Conservation (phyloP, 495 filamentous ascomycete genomes). For the Hypoxylon lienhwacheense region DNA sequence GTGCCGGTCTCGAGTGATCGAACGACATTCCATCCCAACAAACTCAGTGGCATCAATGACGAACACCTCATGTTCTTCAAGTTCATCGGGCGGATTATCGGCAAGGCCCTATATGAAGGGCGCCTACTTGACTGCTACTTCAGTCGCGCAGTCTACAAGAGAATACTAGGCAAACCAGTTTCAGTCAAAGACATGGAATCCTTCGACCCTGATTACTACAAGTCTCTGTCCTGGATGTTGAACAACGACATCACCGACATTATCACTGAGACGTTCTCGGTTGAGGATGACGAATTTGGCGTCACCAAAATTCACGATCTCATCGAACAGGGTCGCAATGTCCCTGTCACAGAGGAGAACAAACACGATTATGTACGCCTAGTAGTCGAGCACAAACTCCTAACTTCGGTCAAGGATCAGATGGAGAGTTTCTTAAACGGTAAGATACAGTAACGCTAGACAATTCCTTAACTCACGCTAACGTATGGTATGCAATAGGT, state of each 20-base stretch:
- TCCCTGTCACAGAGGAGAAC: conserved; percentile 95
- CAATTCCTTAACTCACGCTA: conserved; percentile 22
- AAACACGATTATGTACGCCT: conserved; percentile 96
- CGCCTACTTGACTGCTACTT: conserved; percentile 98
- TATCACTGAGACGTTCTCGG: conserved; percentile 94
- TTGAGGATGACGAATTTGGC: conserved; percentile 91
- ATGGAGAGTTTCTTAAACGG: conserved; percentile 94
- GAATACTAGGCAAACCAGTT: conserved; percentile 89
- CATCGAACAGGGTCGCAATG: conserved; percentile 81
- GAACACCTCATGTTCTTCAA: conserved; percentile 99
- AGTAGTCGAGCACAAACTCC: conserved; percentile 90
- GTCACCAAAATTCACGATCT: conserved; percentile 86
- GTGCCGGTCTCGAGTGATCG: conserved; percentile 96
- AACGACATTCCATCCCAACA: conserved; percentile 98
- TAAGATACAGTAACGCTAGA: conserved; percentile 43
- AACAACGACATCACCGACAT: conserved; percentile 99
- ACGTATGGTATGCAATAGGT: conserved; percentile 56
- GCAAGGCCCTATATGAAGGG: conserved; percentile 96
- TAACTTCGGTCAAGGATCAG: conserved; percentile 88
- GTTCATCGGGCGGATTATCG: conserved; percentile 98
- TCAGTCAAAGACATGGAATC: conserved; percentile 99
- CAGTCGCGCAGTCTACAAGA: conserved; percentile 96
- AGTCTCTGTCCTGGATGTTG: conserved; percentile 98
- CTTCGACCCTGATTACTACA: conserved; percentile 97
- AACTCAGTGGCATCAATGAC: conserved; percentile 85